These are phyloP conservation scores for Haplosporangium sp. DNA, from an alignment of 371 early-diverging fungal genomes.

Conservation along the genomic window DNA sequence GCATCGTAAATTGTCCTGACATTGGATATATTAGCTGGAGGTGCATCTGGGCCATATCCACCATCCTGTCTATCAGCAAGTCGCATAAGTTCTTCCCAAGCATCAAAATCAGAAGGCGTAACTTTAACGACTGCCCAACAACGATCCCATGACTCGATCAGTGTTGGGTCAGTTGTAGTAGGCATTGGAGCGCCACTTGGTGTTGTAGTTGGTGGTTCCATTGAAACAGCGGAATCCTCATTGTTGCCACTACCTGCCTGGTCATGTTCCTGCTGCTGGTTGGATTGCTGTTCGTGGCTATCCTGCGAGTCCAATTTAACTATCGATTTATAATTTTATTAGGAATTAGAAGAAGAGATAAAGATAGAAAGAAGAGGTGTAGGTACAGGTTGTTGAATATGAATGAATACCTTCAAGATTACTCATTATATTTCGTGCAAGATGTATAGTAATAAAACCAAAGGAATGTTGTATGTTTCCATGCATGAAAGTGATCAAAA, in stretches of 20 bases:
- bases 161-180: conserved; percentile 40
- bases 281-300: conserved; percentile 4
- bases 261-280: conserved; percentile 8
- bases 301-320: background rate
- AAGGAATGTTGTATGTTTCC: background rate
- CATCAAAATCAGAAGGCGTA: conserved; percentile 68
- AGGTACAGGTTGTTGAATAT: background rate
- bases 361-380: background rate
- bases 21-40: conserved; percentile 53
- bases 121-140: conserved; percentile 62
- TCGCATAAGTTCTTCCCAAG: conserved; percentile 72
- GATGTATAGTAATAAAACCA: background rate
- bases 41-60: conserved; percentile 59
- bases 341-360: no score
- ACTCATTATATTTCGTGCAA: background rate
- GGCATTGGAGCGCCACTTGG: conserved; percentile 52
- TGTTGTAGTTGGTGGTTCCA: conserved; percentile 40
- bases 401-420: background rate
- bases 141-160: conserved; percentile 61
- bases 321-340: background rate
- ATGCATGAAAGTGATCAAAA: background rate
- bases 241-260: background rate
- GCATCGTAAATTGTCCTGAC: conserved; percentile 69
- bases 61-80: conserved; percentile 65
- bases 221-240: background rate